Evolutionary conservation across 768 basidiomycete species (phyloP), one percentile per base, ranked within the genome.

Genomic region (Mycena vitilis): DNA sequence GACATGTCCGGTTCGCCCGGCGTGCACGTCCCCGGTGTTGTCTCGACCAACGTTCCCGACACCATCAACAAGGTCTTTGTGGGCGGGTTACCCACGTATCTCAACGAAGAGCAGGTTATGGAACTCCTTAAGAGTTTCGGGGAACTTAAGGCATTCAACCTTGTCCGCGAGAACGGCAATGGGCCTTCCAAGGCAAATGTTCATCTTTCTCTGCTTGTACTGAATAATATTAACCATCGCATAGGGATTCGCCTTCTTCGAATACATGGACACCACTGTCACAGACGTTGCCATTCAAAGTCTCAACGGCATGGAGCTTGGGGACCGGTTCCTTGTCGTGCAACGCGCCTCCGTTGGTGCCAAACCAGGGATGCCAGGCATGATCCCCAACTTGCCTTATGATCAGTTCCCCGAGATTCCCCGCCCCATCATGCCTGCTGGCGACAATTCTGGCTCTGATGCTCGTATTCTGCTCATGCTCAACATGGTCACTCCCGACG

Each of bases 181-280:
- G 95, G 93, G 56, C 81, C 89, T 37, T 97, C 95, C 10, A 98
- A 98, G 87, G 96, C 93, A 68, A 56, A 81, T 71, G 52, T 49
- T 34, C 15, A 40, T 25, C 25, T 51, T 13, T 54, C 69, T 44
- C 13, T 34, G 30, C 15, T 49, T 37, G 34, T 20, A 34, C 40
- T 47, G 30, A 30, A n/a, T 63, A 62, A 56, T 73, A 65, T 53
- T 59, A 40, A 64, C 40, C 16, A 23, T 64, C 52, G 68, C 56
- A 5, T 74, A 98, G 97, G 98, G 98, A 74, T 99, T 98, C 80
- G 98, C 98, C 4, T 99, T 99, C 86, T 97, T 96, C 82, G 98
- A 99, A 86, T 99, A 99, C 79, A 91, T 94, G 69, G 98, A 99
- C 76, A 82, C 89, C 18, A 80, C 78, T 57, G 91, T 96, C 65